A percentile compares a stretch with the other conserved stretches of the same genome.
Evolutionary conservation across 768 basidiomycete genomes (phyloP).

Genomic region (Agrocybe praecox): DNA sequence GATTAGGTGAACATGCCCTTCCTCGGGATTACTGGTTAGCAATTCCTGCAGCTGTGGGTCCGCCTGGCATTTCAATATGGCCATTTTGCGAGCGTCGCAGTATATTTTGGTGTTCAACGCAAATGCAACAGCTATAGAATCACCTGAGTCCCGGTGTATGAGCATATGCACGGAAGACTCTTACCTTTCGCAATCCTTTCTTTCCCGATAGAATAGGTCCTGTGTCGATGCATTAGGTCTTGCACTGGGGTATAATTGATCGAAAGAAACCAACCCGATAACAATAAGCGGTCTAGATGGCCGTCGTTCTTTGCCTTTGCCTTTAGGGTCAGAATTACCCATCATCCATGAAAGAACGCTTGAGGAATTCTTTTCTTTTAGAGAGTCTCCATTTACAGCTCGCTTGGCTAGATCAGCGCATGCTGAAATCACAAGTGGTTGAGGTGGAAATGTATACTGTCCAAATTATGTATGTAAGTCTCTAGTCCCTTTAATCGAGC

Average conservation of each 20-base stretch:
- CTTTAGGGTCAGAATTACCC: conserved; percentile 35
- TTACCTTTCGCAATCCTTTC: conserved; percentile 95
- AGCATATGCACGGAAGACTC: too few species aligned
- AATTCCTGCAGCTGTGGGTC: conserved; percentile 82
- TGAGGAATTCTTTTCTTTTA: conserved; percentile 27
- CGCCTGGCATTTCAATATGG: conserved; percentile 80
- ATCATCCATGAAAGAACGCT: conserved; percentile 57
- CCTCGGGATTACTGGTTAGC: conserved; percentile 74
- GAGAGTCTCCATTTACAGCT: conserved; percentile 45
- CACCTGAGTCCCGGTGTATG: conserved; percentile 1
- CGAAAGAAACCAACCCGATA: conserved; percentile 57
- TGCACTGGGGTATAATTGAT: neutral
- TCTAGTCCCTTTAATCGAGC: too few species aligned
- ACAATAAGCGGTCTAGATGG: conserved; percentile 52
- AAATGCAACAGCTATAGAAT: conserved; percentile 72
- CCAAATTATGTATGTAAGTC: neutral
- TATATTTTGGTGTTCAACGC: conserved; percentile 84
- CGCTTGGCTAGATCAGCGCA: conserved; percentile 82
- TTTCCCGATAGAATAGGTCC: conserved; percentile 97
- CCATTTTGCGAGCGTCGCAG: conserved; percentile 83
- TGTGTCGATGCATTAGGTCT: conserved; percentile 25
- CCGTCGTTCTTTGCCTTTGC: conserved; percentile 40
- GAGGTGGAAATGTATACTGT: conserved; percentile 93
- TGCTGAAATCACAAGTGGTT: conserved; percentile 90
- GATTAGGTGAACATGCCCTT: conserved; percentile 84